phyloP scores from a whole-genome alignment of 352 stramenopile species.

The Phytophthora quininea region DNA sequence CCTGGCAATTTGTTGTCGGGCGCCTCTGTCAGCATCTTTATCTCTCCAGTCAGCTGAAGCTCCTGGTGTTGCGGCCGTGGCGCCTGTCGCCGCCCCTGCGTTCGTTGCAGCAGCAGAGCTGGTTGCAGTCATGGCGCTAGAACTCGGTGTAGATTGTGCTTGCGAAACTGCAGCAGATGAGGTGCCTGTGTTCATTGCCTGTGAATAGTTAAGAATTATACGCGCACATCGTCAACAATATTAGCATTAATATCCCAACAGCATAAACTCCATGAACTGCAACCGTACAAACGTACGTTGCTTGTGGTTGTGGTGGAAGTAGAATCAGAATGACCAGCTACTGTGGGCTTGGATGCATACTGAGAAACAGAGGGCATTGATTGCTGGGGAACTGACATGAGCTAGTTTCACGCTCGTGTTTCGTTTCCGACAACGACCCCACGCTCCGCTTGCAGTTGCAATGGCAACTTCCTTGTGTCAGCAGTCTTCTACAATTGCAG shows the following conservation, averaged over 20 bases:
- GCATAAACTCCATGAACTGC: neutral
- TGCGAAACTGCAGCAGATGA: constrained; percentile 21
- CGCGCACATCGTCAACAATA: neutral
- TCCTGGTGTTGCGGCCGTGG: constrained; percentile 18
- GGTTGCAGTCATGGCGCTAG: constrained; percentile 26
- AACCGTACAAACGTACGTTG: constrained; percentile 31
- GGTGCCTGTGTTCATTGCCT: constrained; percentile 38
- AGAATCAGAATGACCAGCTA: constrained; percentile 45
- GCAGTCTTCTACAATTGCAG: neutral
- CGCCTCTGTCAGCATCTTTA: constrained; percentile 82
- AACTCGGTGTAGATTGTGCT: constrained; percentile 22
- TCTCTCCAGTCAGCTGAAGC: constrained; percentile 75
- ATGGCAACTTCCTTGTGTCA: constrained; percentile 2
- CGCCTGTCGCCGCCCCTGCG: neutral
- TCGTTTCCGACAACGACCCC: constrained; percentile 4
- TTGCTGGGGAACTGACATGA: constrained; percentile 70
- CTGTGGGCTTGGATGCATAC: constrained; percentile 59
- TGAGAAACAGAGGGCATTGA: constrained; percentile 79
- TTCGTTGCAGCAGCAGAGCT: constrained; percentile 4
- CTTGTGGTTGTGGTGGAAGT: constrained; percentile 29
- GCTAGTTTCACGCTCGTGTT: constrained; percentile 22
- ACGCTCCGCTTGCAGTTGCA: constrained; percentile 12
- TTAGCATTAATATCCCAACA: constrained; percentile 6
- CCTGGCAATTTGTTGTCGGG: constrained; percentile 84
- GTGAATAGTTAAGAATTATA: neutral